Conservation (phyloP, 2,329 filamentous ascomycete genomes). For the Ophiostoma quercus region DNA sequence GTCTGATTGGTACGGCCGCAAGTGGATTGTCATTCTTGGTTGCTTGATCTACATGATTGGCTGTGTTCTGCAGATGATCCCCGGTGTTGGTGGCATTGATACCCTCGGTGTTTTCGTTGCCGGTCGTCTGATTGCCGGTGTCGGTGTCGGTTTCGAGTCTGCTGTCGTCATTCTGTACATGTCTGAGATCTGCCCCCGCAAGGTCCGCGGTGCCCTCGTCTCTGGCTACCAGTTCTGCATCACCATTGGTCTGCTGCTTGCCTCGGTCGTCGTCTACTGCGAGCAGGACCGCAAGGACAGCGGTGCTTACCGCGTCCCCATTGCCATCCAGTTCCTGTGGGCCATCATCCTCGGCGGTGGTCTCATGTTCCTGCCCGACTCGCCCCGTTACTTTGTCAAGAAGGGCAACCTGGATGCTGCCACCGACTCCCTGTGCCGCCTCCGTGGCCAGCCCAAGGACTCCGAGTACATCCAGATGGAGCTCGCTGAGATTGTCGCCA, state of each 20-base stretch:
- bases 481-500: constrained; percentile 80
- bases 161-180: constrained; percentile 81
- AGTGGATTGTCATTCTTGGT: constrained; percentile 64
- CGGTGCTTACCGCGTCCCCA: constrained; percentile 73
- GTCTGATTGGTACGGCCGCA: constrained; percentile 68
- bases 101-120: constrained; percentile 60
- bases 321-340: constrained; percentile 75
- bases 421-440: constrained; percentile 54
- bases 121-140: constrained; percentile 68
- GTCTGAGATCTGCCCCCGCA: constrained; percentile 71
- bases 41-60: constrained; percentile 67
- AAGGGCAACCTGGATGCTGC: constrained; percentile 64
- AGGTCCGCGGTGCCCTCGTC: constrained; percentile 52
- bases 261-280: constrained; percentile 60
- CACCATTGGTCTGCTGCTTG: constrained; percentile 60
- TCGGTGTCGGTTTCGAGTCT: constrained; percentile 76
- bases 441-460: constrained; percentile 68
- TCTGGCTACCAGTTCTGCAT: constrained; percentile 68
- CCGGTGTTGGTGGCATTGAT: constrained; percentile 42
- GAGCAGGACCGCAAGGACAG: constrained; percentile 58
- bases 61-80: constrained; percentile 61
- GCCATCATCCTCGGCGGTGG: constrained; percentile 68
- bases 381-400: constrained; percentile 80
- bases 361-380: constrained; percentile 74
- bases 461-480: constrained; percentile 74